Percentiles rank a stretch among this genome's conserved stretches.
Conservation (phyloP, 78 protist genomes). For the Dictyostelium firmibasis region DNA sequence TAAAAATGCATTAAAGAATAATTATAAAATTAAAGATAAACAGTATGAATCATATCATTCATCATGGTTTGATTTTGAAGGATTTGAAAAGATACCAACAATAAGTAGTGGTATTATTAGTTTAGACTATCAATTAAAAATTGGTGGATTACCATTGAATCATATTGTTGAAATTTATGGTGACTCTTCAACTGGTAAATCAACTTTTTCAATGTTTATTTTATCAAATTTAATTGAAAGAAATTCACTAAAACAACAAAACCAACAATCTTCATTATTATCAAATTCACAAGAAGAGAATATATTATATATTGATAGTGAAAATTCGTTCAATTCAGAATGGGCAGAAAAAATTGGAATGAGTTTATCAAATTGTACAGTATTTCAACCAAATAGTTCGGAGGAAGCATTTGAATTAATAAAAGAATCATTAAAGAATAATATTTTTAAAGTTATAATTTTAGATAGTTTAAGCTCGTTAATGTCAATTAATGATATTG, state of each 20-base stretch:
- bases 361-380: neutral
- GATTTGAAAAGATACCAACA: conserved; percentile 29
- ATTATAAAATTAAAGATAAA: neutral
- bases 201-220: conserved; percentile 30
- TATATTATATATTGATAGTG: conserved; percentile 52
- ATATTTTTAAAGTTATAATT: conserved; percentile 7
- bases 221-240: neutral
- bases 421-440: neutral
- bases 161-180: conserved; percentile 58
- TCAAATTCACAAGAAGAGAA: neutral
- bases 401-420: conserved; percentile 39
- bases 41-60: conserved; percentile 25
- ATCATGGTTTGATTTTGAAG: conserved; percentile 51
- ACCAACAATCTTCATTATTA: neutral
- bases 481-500: neutral
- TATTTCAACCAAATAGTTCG: conserved; percentile 28
- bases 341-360: conserved; percentile 41
- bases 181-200: conserved; percentile 49
- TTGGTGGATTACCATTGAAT: conserved; percentile 53
- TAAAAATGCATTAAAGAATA: neutral
- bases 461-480: conserved; percentile 13
- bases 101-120: conserved; percentile 9
- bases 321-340: conserved; percentile 38
- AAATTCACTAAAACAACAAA: neutral
- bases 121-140: conserved; percentile 28